Conservation (phyloP, 2,329 filamentous ascomycete genomes). For the Seiridium unicorne region DNA sequence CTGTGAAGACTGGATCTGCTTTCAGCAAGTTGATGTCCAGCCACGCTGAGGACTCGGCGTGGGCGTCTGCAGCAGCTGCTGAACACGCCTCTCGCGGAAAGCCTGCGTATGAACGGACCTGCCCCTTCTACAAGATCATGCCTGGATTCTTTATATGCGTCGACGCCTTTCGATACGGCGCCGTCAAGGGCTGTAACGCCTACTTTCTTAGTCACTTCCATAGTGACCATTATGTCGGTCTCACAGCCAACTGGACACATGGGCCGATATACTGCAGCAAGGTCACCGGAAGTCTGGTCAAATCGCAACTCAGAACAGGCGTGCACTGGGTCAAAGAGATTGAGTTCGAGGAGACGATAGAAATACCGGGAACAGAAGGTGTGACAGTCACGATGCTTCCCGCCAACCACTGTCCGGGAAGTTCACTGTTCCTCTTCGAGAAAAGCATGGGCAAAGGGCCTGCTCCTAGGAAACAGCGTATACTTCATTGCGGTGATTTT, state of each 20-base stretch:
- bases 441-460: conserved; percentile 65
- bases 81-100: conserved; percentile 79
- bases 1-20: conserved; percentile 58
- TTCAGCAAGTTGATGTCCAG: conserved; percentile 93
- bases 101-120: conserved; percentile 83
- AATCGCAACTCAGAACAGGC: conserved; percentile 81
- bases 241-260: conserved; percentile 85
- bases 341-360: conserved; percentile 77
- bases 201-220: conserved; percentile 99
- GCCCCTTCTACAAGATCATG: conserved; percentile 98
- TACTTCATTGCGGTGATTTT: conserved; percentile 95
- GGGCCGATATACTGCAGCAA: conserved; percentile 96
- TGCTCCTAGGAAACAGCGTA: conserved; percentile 65
- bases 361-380: conserved; percentile 79
- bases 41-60: conserved; percentile 86
- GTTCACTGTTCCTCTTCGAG: conserved; percentile 89
- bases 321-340: conserved; percentile 81
- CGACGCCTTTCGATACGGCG: conserved; percentile 93
- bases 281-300: conserved; percentile 86
- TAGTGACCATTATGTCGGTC: conserved; percentile 92
- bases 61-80: conserved; percentile 80
- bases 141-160: conserved; percentile 91
- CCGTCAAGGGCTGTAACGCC: conserved; percentile 85
- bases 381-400: conserved; percentile 91
- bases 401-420: conserved; percentile 95